Percentiles rank a stretch among this genome's conserved stretches.
phyloP scores from a whole-genome alignment of 1,139 yeast genomes.

The Debaryomyces fabryi region DNA sequence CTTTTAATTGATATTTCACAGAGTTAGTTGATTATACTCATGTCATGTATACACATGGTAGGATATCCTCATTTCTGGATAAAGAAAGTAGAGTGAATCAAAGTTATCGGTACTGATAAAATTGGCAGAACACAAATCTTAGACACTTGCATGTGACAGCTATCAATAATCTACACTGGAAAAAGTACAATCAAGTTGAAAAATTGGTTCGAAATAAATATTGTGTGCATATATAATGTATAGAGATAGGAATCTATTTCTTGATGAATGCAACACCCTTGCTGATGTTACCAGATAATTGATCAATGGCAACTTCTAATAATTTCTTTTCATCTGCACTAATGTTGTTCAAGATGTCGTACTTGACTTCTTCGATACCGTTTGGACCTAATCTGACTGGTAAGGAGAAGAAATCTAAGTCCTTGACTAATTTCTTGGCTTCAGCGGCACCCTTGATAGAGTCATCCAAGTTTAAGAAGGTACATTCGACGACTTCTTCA shows the following conservation, averaged over 20 bases:
- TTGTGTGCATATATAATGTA: background rate
- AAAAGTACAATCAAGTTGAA: background rate
- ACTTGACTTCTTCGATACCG: constrained; percentile 75
- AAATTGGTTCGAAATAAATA: background rate
- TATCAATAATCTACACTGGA: background rate
- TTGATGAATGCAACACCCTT: constrained; percentile 63
- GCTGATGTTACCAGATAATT: constrained; percentile 71
- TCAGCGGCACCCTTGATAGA: constrained; percentile 67
- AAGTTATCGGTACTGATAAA: no score
- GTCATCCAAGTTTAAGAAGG: constrained; percentile 57
- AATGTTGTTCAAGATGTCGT: constrained; percentile 53
- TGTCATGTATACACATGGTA: no score
- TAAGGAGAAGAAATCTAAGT: constrained; percentile 91
- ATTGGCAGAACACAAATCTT: background rate
- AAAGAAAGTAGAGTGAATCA: no score
- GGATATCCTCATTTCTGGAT: no score
- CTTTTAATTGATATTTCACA: no score
- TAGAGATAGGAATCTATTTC: constrained; percentile 16
- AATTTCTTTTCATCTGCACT: constrained; percentile 70
- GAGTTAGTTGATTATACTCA: no score
- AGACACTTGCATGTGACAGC: background rate
- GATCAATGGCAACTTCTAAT: constrained; percentile 79
- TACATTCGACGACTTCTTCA: constrained; percentile 71
- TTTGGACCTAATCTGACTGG: constrained; percentile 86
- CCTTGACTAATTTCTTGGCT: constrained; percentile 71